Conservation (phyloP, 768 basidiomycete species). For the Lactarius hatsudake region DNA sequence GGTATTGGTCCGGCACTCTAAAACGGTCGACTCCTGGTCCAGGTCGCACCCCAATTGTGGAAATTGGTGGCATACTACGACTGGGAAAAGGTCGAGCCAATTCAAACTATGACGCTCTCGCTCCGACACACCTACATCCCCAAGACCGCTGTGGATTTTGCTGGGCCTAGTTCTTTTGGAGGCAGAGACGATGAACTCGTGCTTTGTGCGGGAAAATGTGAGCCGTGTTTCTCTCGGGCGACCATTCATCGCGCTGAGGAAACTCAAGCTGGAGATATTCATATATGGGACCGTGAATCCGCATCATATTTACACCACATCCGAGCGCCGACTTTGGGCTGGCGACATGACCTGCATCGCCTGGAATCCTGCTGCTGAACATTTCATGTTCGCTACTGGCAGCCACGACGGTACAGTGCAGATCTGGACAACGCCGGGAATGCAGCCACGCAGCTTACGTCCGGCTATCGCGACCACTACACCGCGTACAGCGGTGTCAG, state of each 20-base stretch:
- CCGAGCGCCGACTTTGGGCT: constrained; percentile 54
- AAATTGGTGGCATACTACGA: constrained; percentile 63
- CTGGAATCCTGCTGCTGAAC: constrained; percentile 69
- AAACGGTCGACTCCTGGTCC: background rate
- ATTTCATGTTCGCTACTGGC: constrained; percentile 71
- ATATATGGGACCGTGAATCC: constrained; percentile 84
- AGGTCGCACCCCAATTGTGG: constrained; percentile 79
- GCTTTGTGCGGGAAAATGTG: constrained; percentile 74
- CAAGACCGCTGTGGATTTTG: constrained; percentile 65
- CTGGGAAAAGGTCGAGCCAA: constrained; percentile 39
- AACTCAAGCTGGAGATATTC: constrained; percentile 67
- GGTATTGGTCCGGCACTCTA: background rate
- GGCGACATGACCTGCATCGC: constrained; percentile 74
- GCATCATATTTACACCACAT: constrained; percentile 70
- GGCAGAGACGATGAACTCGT: constrained; percentile 77
- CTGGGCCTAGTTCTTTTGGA: constrained; percentile 80
- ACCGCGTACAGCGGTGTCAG: constrained; percentile 5
- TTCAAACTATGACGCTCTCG: constrained; percentile 30
- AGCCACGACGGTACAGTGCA: constrained; percentile 73
- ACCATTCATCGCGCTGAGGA: constrained; percentile 13
- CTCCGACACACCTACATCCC: constrained; percentile 74
- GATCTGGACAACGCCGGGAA: constrained; percentile 52
- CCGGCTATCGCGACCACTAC: constrained; percentile 1
- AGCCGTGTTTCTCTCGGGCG: constrained; percentile 11
- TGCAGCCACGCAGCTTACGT: constrained; percentile 2